Evolutionary conservation across 2,329 filamentous ascomycete species (phyloP).

Genomic region (Paecilomyces sp.): DNA sequence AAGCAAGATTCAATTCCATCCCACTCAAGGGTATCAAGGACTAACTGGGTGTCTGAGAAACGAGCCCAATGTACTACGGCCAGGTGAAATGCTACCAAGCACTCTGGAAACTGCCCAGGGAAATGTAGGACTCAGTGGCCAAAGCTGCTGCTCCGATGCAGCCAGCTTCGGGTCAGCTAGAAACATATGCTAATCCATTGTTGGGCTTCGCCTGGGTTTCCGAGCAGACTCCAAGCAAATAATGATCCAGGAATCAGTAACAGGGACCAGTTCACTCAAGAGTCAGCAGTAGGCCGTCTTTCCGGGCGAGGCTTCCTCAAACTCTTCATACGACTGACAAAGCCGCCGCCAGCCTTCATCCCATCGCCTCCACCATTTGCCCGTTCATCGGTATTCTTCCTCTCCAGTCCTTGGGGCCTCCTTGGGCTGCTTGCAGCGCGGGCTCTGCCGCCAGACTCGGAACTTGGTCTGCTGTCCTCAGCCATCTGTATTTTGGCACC

Average conservation of each 20-base stretch:
- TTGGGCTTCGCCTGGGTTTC: background rate
- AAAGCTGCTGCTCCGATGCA: background rate
- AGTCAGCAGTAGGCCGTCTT: conserved; percentile 15
- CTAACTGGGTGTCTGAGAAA: background rate
- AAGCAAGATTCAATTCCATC: background rate
- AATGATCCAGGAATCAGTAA: background rate
- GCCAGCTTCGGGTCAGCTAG: background rate
- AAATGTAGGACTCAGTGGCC: background rate
- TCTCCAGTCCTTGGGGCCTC: conserved; percentile 48
- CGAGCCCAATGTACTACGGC: background rate
- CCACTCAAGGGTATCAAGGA: background rate
- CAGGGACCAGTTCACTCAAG: background rate
- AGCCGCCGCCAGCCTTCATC: conserved; percentile 49
- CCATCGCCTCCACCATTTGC: conserved; percentile 34
- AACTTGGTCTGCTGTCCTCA: conserved; percentile 34
- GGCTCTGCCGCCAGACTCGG: conserved; percentile 21
- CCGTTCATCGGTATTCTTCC: conserved; percentile 56
- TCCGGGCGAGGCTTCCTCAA: conserved; percentile 52
- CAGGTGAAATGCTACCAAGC: background rate
- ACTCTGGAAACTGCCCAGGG: background rate
- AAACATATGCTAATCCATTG: background rate
- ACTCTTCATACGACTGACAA: conserved; percentile 74
- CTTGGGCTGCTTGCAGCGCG: conserved; percentile 55
- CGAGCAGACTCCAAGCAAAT: background rate
- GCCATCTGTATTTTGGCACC: conserved; percentile 50